Conservation (phyloP, 2,329 filamentous ascomycete species). For the Phaeophleospora eucalypticola region DNA sequence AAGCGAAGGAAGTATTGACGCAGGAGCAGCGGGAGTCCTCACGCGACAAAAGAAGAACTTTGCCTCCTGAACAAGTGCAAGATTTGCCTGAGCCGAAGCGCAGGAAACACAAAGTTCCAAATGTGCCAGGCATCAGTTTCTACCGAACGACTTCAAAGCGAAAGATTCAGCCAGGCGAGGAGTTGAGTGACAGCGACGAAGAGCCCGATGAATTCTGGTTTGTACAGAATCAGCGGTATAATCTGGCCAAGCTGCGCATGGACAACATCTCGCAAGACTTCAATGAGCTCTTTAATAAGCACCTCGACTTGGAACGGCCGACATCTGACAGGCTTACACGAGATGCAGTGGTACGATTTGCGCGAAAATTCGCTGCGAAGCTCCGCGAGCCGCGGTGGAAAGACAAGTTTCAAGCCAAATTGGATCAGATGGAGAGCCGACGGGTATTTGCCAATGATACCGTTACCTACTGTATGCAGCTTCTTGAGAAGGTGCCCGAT, state of each 20-base stretch:
- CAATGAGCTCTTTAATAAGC: constrained; percentile 35
- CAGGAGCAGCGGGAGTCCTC: background rate
- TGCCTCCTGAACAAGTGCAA: constrained; percentile 20
- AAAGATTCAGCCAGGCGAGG: constrained; percentile 35
- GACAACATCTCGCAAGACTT: constrained; percentile 31
- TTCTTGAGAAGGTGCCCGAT: background rate
- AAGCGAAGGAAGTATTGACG: background rate
- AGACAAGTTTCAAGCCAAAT: constrained; percentile 31
- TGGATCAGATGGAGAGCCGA: constrained; percentile 27
- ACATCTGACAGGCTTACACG: constrained; percentile 32
- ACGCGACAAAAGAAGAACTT: constrained; percentile 5
- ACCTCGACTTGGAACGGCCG: constrained; percentile 36
- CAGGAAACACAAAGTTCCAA: constrained; percentile 36
- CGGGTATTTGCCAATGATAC: constrained; percentile 10
- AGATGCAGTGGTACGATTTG: constrained; percentile 40
- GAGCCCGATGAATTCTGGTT: constrained; percentile 39
- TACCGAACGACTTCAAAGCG: constrained; percentile 41
- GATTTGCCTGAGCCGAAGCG: constrained; percentile 20
- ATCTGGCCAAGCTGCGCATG: constrained; percentile 24
- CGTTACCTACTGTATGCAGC: constrained; percentile 14
- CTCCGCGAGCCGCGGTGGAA: constrained; percentile 25
- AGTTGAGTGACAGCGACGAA: constrained; percentile 43
- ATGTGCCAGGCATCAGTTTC: constrained; percentile 35
- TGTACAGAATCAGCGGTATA: constrained; percentile 28
- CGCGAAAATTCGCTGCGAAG: constrained; percentile 21